phyloP scores from a whole-genome alignment of 306 rosid species.

The Vigna angularis region DNA sequence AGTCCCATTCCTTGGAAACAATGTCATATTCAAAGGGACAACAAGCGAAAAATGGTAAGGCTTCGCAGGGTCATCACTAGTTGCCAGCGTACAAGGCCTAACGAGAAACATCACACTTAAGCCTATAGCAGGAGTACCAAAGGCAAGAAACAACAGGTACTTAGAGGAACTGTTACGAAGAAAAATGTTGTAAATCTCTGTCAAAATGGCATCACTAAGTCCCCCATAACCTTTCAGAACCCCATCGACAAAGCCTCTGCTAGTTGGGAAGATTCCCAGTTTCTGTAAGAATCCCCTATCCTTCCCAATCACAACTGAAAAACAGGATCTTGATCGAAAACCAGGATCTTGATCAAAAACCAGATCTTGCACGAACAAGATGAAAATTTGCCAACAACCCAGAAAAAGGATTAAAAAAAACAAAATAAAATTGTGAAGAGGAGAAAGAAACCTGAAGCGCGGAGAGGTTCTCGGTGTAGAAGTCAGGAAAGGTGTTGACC shows the following conservation, averaged over 20 bases:
- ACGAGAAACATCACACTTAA: constrained; percentile 72
- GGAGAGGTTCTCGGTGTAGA: too few species aligned
- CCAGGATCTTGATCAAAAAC: too few species aligned
- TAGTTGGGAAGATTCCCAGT: constrained; percentile 74
- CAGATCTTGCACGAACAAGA: too few species aligned
- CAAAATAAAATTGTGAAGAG: too few species aligned
- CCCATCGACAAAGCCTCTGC: constrained; percentile 72
- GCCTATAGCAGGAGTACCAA: constrained; percentile 72
- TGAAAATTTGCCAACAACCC: too few species aligned
- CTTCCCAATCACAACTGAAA: too few species aligned
- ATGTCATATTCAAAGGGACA: constrained; percentile 77
- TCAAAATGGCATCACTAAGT: constrained; percentile 76
- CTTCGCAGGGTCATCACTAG: constrained; percentile 59
- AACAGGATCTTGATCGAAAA: too few species aligned
- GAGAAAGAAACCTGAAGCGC: too few species aligned
- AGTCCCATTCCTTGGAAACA: constrained; percentile 49
- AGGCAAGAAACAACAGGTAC: constrained; percentile 62
- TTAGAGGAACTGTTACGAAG: constrained; percentile 62
- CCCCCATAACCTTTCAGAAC: constrained; percentile 82
- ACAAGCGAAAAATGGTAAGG: constrained; percentile 71
- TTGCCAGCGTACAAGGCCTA: constrained; percentile 74
- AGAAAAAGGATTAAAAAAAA: too few species aligned
- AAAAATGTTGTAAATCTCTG: neutral
- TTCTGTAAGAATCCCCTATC: too few species aligned
- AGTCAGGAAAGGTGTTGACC: too few species aligned